Evolutionary conservation across 1,284 basidiomycete species (phyloP).

Genomic region (Boletellus deceptivus): DNA sequence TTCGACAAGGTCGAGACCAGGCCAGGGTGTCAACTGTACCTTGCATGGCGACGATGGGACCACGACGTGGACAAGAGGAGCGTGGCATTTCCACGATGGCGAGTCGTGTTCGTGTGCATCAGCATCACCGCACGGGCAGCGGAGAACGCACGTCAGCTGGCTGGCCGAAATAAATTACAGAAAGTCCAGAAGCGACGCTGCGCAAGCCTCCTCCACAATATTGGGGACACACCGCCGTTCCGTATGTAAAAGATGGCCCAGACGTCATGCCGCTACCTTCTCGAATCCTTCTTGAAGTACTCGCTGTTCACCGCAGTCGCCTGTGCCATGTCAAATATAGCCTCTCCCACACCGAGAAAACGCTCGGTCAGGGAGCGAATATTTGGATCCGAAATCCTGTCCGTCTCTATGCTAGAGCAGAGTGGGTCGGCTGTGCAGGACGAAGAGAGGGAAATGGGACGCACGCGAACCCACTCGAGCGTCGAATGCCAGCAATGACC

Average conservation of each 20-base stretch:
- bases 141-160: constrained; percentile 28
- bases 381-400: constrained; percentile 72
- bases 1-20: neutral
- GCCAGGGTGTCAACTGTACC: too few relatives aligned
- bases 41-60: neutral
- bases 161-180: constrained; percentile 30
- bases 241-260: neutral
- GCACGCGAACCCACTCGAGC: constrained; percentile 87
- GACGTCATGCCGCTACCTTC: constrained; percentile 24
- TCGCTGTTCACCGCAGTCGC: constrained; percentile 77
- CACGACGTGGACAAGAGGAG: constrained; percentile 1
- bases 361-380: constrained; percentile 73
- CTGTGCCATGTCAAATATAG: constrained; percentile 81
- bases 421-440: constrained; percentile 4
- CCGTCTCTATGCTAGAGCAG: constrained; percentile 60
- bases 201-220: constrained; percentile 9
- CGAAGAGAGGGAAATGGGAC: constrained; percentile 35
- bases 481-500: constrained; percentile 87
- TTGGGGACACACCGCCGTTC: constrained; percentile 7
- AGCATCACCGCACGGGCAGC: constrained; percentile 25
- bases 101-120: constrained; percentile 12
- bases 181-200: constrained; percentile 23
- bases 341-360: constrained; percentile 87
- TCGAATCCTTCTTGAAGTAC: constrained; percentile 65
- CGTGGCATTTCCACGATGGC: constrained; percentile 7